Conservation (phyloP, 2,329 filamentous ascomycete species). For the Aspergillus alliaceus region DNA sequence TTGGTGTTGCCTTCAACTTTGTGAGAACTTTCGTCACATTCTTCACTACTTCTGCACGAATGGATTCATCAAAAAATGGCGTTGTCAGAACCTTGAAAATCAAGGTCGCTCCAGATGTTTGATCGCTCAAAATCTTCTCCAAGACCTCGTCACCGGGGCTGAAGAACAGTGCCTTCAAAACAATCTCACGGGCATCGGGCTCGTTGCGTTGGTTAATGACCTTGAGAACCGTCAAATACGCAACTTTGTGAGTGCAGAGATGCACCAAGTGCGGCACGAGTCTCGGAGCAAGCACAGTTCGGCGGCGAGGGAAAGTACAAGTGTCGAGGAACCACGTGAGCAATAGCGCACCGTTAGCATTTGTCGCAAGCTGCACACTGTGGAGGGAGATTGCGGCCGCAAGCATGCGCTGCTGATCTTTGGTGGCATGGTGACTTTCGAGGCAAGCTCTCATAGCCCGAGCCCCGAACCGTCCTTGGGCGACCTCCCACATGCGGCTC, state of each 20-base stretch:
- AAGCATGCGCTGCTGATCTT: conserved; percentile 92
- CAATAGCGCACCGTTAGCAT: conserved; percentile 89
- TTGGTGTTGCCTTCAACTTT: conserved; percentile 87
- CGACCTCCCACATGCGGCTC: conserved; percentile 86
- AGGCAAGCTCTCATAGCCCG: conserved; percentile 95
- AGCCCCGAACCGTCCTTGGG: conserved; percentile 90
- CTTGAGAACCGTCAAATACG: conserved; percentile 94
- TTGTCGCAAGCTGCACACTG: conserved; percentile 93
- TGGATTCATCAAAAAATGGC: conserved; percentile 92
- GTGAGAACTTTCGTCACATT: conserved; percentile 87
- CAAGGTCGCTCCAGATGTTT: conserved; percentile 86
- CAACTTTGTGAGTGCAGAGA: conserved; percentile 97
- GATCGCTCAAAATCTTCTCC: conserved; percentile 87
- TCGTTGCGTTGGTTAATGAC: conserved; percentile 98
- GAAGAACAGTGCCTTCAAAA: conserved; percentile 90
- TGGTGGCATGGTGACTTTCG: conserved; percentile 91
- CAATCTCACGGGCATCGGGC: conserved; percentile 83
- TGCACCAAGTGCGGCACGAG: conserved; percentile 92
- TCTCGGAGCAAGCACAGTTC: conserved; percentile 86
- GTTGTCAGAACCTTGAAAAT: conserved; percentile 99
- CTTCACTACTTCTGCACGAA: conserved; percentile 83
- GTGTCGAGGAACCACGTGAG: conserved; percentile 98
- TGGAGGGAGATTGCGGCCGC: conserved; percentile 94
- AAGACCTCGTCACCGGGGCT: conserved; percentile 81
- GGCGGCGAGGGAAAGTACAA: conserved; percentile 88